Percentiles rank a stretch among this genome's conserved stretches.
Evolutionary conservation across 2,329 filamentous ascomycete genomes (phyloP).

Genomic region (Stylonectria norvegica): DNA sequence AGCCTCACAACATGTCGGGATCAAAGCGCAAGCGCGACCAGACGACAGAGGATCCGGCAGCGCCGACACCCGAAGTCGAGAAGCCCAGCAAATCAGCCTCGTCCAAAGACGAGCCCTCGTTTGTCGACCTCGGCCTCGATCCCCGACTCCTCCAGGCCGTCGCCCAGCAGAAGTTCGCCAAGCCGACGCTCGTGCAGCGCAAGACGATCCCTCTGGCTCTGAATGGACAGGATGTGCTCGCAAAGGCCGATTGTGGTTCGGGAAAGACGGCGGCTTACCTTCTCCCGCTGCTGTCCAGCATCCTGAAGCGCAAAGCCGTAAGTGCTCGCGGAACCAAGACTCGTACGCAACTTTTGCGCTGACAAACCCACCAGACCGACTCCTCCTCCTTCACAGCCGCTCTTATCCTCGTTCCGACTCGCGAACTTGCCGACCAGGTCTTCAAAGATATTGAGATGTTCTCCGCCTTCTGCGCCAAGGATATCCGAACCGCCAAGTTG

Average conservation of each 20-base stretch:
- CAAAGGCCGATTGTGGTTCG: conserved; percentile 90
- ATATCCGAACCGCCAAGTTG: conserved; percentile 78
- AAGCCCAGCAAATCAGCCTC: conserved; percentile 23
- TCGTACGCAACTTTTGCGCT: conserved; percentile 6
- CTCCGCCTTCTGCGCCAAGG: conserved; percentile 78
- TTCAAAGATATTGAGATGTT: conserved; percentile 74
- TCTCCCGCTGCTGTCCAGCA: conserved; percentile 79
- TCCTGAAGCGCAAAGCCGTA: conserved; percentile 74
- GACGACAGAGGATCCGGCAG: conserved; percentile 46
- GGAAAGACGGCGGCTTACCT: conserved; percentile 98
- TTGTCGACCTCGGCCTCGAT: conserved; percentile 77
- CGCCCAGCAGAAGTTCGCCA: conserved; percentile 76
- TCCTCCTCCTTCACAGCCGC: conserved; percentile 58
- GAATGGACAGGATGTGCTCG: conserved; percentile 83
- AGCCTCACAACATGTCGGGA: conserved; percentile 21
- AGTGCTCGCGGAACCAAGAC: conserved; percentile 10
- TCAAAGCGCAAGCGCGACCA: conserved; percentile 59
- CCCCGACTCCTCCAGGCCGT: conserved; percentile 81
- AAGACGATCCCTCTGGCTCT: conserved; percentile 85
- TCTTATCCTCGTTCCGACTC: conserved; percentile 90
- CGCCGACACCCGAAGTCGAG: conserved; percentile 27
- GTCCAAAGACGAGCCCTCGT: conserved; percentile 48
- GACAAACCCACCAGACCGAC: conserved; percentile 40
- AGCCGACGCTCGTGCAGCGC: conserved; percentile 84
- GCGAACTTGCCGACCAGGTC: conserved; percentile 91